Percentiles rank a stretch among this genome's conserved stretches.
Evolutionary conservation across 75 land plant species (phyloP).

Genomic region (Chamaecyparis obtusa): DNA sequence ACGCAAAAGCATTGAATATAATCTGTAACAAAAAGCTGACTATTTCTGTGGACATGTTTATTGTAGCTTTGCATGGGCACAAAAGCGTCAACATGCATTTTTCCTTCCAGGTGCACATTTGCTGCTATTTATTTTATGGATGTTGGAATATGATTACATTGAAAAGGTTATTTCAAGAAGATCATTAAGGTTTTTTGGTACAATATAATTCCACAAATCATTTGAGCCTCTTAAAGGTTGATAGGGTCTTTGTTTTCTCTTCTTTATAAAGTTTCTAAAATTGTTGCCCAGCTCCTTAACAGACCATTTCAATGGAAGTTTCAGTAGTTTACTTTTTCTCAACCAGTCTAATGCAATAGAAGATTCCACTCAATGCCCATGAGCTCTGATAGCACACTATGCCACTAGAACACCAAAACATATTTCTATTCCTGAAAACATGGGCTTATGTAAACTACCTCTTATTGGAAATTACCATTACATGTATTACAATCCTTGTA

Average conservation of each 20-base stretch:
- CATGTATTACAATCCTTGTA: neutral
- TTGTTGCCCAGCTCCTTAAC: too few relatives aligned
- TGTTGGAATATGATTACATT: neutral
- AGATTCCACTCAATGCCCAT: neutral
- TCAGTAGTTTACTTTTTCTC: neutral
- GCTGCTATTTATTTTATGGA: neutral
- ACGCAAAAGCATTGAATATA: neutral
- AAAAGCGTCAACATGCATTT: slow-evolving; percentile 49
- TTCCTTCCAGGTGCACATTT: slow-evolving; percentile 66
- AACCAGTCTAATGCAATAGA: neutral
- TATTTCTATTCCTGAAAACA: neutral
- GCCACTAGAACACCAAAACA: neutral
- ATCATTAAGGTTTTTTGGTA: neutral
- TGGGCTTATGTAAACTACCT: neutral
- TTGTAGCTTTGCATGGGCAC: slow-evolving; percentile 78
- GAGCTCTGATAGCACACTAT: neutral
- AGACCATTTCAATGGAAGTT: neutral
- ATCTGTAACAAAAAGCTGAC: neutral
- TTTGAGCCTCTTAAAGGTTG: neutral
- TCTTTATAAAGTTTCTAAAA: too few relatives aligned
- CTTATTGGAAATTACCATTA: neutral
- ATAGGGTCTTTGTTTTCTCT: too few relatives aligned
- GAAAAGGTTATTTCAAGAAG: neutral
- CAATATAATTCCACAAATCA: neutral
- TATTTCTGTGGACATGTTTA: neutral